These are phyloP conservation scores for Podospora pseudocomata DNA, from an alignment of 495 filamentous ascomycete species.

Conservation along the genomic window DNA sequence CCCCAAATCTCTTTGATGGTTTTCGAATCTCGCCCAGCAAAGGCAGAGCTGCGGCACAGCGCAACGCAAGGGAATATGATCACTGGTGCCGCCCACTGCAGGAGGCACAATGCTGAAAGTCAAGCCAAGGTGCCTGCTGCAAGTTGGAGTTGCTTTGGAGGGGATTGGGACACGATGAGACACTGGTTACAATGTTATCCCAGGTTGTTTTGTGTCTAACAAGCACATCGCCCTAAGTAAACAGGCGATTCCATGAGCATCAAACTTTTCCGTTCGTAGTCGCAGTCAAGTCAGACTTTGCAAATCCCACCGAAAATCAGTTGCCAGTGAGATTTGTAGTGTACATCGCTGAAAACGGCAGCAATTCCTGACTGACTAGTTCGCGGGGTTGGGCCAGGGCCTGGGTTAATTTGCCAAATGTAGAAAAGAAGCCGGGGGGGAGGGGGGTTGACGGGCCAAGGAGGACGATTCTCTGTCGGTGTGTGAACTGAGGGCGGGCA, in stretches of 20 bases:
- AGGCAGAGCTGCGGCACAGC: slow-evolving; percentile 3
- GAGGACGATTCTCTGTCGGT: not conserved
- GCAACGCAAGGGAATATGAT: not conserved
- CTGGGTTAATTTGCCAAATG: not conserved
- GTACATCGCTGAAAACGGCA: not conserved
- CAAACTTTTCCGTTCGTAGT: too few species aligned
- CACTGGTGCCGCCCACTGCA: not conserved
- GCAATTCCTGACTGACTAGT: not conserved
- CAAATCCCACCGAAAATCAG: not conserved
- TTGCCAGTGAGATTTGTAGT: not conserved
- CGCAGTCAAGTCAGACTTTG: not conserved
- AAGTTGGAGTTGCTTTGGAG: too few species aligned
- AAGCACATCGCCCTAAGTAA: not conserved
- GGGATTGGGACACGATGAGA: too few species aligned
- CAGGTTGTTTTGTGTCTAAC: not conserved
- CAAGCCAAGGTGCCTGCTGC: not conserved
- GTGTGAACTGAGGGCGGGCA: not conserved
- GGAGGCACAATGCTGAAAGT: not conserved
- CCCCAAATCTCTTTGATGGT: slow-evolving; percentile 2
- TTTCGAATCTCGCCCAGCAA: not conserved
- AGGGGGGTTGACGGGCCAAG: too few species aligned
- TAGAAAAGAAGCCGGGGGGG: slow-evolving; percentile 4
- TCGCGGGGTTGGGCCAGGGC: not conserved
- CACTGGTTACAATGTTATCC: not conserved
- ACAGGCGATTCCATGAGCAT: not conserved